Conservation (phyloP, 495 filamentous ascomycete species). For the Letharia lupina region DNA sequence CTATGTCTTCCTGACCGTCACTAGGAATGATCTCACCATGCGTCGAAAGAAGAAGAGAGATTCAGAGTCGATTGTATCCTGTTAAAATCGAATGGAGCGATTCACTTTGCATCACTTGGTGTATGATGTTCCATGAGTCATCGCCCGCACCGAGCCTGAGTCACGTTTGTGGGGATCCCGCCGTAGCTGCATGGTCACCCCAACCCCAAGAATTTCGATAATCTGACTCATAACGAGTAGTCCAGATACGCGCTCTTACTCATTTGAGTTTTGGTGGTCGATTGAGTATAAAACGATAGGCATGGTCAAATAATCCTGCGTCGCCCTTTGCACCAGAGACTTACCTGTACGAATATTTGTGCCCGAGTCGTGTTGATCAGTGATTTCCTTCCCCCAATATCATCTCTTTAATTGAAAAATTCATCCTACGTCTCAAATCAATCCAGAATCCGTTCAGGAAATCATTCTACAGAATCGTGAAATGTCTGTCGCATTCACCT, state of each 20-base stretch:
- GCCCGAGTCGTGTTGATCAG: not conserved
- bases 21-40: not conserved
- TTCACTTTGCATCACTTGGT: not conserved
- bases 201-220: not conserved
- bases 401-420: not conserved
- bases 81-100: not conserved
- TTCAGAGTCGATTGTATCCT: not conserved
- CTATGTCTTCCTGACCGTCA: not conserved
- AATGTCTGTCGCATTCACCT: slow-evolving; percentile 77
- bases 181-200: not conserved
- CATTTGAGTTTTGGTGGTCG: too few relatives aligned
- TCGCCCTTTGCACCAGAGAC: too few relatives aligned
- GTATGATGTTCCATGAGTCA: too few relatives aligned
- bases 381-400: not conserved
- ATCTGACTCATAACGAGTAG: not conserved
- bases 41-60: not conserved
- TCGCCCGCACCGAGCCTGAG: not conserved
- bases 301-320: too few relatives aligned
- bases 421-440: not conserved
- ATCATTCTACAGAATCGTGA: slow-evolving; percentile 8
- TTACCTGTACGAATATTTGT: too few relatives aligned
- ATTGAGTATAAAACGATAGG: too few relatives aligned
- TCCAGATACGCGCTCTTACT: too few relatives aligned
- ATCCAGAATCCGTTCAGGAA: not conserved
- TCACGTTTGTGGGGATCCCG: not conserved